A percentile compares a stretch with the other conserved stretches of the same genome.
phyloP scores from a whole-genome alignment of 306 rosid genomes.

The Prosopis cineraria region DNA sequence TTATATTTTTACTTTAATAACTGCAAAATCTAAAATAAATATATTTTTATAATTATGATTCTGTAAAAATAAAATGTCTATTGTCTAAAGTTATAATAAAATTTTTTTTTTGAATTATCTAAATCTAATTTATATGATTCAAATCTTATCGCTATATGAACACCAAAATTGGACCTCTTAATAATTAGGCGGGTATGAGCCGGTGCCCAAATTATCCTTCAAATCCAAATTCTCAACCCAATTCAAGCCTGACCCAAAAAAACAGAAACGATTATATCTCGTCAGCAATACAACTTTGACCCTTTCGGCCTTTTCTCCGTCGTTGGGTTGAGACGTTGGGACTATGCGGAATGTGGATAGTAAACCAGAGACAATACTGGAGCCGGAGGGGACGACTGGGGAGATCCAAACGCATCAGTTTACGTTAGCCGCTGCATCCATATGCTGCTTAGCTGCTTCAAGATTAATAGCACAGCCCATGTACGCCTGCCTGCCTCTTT shows the following conservation, averaged over 20 bases:
- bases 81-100: too few species aligned
- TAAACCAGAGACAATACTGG: neutral
- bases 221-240: neutral
- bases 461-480: neutral
- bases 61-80: too few species aligned
- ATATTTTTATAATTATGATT: too few species aligned
- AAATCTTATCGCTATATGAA: too few species aligned
- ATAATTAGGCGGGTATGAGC: too few species aligned
- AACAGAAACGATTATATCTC: neutral
- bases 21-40: too few species aligned
- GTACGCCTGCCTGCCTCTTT: neutral
- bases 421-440: neutral
- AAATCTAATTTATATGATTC: too few species aligned
- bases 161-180: too few species aligned
- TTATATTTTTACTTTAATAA: too few species aligned
- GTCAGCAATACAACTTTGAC: neutral
- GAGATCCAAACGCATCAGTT: neutral
- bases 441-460: neutral
- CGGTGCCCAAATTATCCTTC: neutral
- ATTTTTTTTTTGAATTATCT: too few species aligned
- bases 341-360: neutral
- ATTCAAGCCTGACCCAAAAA: neutral
- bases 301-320: neutral
- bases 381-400: neutral
- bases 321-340: neutral